These are phyloP conservation scores for Yamadazyma tumulicola DNA, from an alignment of 805 yeast genomes.

Conservation along the genomic window DNA sequence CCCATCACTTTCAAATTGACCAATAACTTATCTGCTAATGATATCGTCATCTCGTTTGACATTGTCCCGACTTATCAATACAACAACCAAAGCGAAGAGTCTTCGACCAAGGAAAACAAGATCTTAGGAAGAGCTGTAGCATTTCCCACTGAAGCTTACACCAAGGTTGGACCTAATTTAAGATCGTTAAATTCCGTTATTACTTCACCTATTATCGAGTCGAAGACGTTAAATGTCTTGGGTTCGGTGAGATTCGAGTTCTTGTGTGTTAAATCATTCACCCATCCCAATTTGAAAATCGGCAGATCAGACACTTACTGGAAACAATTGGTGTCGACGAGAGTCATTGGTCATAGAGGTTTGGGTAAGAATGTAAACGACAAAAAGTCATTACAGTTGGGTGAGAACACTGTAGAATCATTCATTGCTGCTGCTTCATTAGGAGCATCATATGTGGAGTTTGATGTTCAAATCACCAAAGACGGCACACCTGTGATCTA, in stretches of 20 bases:
- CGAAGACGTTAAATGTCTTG: constrained; percentile 65
- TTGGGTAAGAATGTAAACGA: constrained; percentile 79
- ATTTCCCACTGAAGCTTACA: constrained; percentile 54
- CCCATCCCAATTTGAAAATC: constrained; percentile 64
- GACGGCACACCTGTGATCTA: constrained; percentile 90
- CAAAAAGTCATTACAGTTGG: constrained; percentile 79
- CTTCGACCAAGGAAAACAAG: constrained; percentile 16
- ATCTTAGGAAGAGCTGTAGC: constrained; percentile 84
- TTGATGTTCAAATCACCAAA: constrained; percentile 92
- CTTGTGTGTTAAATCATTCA: constrained; percentile 66
- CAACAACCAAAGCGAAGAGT: constrained; percentile 5
- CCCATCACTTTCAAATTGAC: constrained; percentile 71
- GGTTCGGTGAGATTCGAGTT: constrained; percentile 79
- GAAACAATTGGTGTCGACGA: constrained; percentile 82
- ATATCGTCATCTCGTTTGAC: constrained; percentile 70
- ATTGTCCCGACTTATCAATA: constrained; percentile 83
- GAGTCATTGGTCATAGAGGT: constrained; percentile 96
- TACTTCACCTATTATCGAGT: constrained; percentile 74
- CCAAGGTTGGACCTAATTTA: constrained; percentile 65
- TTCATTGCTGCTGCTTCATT: constrained; percentile 94
- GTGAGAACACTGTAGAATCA: constrained; percentile 93
- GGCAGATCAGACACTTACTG: constrained; percentile 77
- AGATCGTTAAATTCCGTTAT: constrained; percentile 63
- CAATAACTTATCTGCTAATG: constrained; percentile 42
- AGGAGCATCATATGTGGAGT: constrained; percentile 95